Conservation (phyloP, 768 basidiomycete genomes). For the Myochromella boudieri region DNA sequence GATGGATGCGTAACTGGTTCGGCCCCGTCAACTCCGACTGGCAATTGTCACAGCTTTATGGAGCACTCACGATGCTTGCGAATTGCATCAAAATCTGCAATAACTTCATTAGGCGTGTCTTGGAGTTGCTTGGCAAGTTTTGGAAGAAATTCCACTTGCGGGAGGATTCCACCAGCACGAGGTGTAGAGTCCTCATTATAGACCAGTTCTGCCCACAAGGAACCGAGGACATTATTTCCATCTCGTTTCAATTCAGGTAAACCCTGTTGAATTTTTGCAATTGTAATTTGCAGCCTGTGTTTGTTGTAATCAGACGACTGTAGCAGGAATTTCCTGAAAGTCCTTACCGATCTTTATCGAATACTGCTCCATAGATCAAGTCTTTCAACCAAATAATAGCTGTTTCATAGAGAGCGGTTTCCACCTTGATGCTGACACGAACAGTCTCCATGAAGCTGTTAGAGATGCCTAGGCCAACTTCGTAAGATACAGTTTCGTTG, state of each 20-base stretch:
- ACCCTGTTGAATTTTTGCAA: conserved; percentile 87
- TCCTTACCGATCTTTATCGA: conserved; percentile 74
- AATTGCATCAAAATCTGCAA: conserved; percentile 74
- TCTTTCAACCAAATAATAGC: conserved; percentile 88
- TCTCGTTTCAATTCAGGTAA: conserved; percentile 91
- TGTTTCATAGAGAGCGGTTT: conserved; percentile 72
- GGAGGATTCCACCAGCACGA: conserved; percentile 64
- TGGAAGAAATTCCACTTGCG: conserved; percentile 80
- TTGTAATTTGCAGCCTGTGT: conserved; percentile 72
- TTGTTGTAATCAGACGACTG: too few species aligned
- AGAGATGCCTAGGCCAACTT: conserved; percentile 63
- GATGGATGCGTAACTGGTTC: conserved; percentile 82
- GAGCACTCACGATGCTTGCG: conserved; percentile 58
- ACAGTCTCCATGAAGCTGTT: conserved; percentile 72
- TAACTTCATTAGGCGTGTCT: conserved; percentile 67
- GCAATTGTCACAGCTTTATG: too few species aligned
- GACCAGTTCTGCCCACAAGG: conserved; percentile 65
- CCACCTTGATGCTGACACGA: conserved; percentile 81
- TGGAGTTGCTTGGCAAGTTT: conserved; percentile 70
- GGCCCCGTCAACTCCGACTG: too few species aligned
- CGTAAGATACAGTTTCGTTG: conserved; percentile 88
- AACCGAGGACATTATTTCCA: conserved; percentile 75
- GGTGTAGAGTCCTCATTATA: conserved; percentile 71
- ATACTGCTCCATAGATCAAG: conserved; percentile 71
- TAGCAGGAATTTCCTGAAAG: too few species aligned